Evolutionary conservation across 768 basidiomycete species (phyloP), one percentile per base, ranked within the genome.

Genomic region (Myochromella boudieri): DNA sequence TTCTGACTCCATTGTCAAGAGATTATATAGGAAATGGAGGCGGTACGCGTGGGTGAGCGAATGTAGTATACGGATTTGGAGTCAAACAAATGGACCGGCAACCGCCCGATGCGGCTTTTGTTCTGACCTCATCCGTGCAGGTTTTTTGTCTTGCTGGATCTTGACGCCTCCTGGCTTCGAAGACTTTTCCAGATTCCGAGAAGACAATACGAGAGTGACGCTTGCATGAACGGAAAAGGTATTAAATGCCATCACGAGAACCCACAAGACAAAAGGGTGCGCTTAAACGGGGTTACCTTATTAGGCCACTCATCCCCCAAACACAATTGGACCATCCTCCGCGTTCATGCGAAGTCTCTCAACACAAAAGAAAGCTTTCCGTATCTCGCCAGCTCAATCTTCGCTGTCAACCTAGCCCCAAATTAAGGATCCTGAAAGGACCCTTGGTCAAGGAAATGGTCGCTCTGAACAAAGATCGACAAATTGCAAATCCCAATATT

Each of bases 21-120:
- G 47, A 43, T 60, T 60, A 60, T 60, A 60, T 60, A 60, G 54
- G 50, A 46, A 34, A 60, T 53, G 54, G 50, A 58, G 57, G 53
- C 52, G 41, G 44, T 55, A 52, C 54, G 54, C 42, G 52, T 60
- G 58, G 34, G 50, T 52, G 49, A 44, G 49, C 42, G 31, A 49
- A 31, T 40, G 37, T 46, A 47, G 49, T n/a, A 52, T 28, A 51
- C 53, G 52, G 55, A 54, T 54, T 46, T 58, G 54, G 54, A 57
- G 49, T 43, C 37, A 38, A 55, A 59, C 48, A 54, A 53, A 53
- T 46, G 32, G 40, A 45, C 28, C 56, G 54, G 54, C 38, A 49
- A 37, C 42, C 31, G 48, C 44, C 53, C 52, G 52, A 45, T 29
- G 46, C 6, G 33, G 5, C 50, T 60, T 58, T 60, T 60, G 57